A percentile compares a stretch with the other conserved stretches of the same genome.
phyloP scores from a whole-genome alignment of 2,329 filamentous ascomycete genomes.

The Nigrospora oryzae region DNA sequence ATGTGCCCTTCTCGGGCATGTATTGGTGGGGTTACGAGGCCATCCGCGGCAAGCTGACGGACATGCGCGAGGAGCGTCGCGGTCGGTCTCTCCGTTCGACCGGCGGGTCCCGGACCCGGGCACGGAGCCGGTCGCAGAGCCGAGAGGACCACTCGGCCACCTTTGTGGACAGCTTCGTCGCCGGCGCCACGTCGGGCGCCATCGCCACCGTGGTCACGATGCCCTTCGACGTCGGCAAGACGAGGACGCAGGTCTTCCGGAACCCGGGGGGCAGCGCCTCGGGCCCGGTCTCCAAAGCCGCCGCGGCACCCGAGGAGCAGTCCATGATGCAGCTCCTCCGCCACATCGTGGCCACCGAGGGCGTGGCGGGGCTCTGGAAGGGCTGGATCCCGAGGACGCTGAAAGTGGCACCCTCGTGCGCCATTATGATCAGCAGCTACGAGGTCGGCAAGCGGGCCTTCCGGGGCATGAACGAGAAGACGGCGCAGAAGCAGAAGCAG shows the following conservation, averaged over 20 bases:
- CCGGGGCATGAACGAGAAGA: slow-evolving; percentile 57
- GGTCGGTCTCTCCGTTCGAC: slow-evolving; percentile 30
- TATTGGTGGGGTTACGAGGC: slow-evolving; percentile 99
- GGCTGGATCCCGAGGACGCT: slow-evolving; percentile 88
- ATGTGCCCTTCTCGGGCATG: slow-evolving; percentile 92
- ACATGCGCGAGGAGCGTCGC: slow-evolving; percentile 49
- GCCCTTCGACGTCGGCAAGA: slow-evolving; percentile 97
- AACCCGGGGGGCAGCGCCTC: slow-evolving; percentile 33
- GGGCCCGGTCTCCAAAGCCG: slow-evolving; percentile 14
- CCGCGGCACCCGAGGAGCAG: slow-evolving; percentile 58
- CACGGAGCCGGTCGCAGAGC: slow-evolving; percentile 49
- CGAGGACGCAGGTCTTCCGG: slow-evolving; percentile 75
- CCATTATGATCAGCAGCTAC: slow-evolving; percentile 98
- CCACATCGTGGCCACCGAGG: slow-evolving; percentile 86
- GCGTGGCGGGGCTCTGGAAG: slow-evolving; percentile 70
- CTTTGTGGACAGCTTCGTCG: slow-evolving; percentile 81
- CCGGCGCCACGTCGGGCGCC: slow-evolving; percentile 75
- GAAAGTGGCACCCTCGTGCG: slow-evolving; percentile 92
- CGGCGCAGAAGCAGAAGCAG: slow-evolving; percentile 15
- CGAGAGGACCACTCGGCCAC: slow-evolving; percentile 66
- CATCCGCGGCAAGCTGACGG: slow-evolving; percentile 62
- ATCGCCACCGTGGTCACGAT: slow-evolving; percentile 84
- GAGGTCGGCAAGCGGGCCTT: slow-evolving; percentile 92
- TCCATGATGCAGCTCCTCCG: slow-evolving; percentile 77
- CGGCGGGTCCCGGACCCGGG: slow-evolving; percentile 24